Evolutionary conservation across 2,329 filamentous ascomycete genomes (phyloP), one percentile per base, ranked within the genome.

Genomic region (Pyrenochaeta sp.): DNA sequence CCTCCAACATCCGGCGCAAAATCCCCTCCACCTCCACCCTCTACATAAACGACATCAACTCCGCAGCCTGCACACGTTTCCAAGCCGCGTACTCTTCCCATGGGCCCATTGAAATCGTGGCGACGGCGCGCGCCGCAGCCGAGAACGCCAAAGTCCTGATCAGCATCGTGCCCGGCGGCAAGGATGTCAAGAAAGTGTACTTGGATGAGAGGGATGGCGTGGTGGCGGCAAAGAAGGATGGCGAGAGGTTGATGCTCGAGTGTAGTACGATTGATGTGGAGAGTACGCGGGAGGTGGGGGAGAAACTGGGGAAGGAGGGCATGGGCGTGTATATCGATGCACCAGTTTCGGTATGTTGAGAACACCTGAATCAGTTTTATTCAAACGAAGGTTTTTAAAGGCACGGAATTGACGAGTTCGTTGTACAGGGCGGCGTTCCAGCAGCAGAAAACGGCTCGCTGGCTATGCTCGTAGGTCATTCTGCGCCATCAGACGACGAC

Each of bases 231-330:
- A 52, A 13, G 13, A 41, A 39, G 6, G 48, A 66, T 34, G 29
- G 14, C 13, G 44, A 51, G 11, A 52, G 64, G 9, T 43, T 69
- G 7, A 30, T 66, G 40, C 51, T 63, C 14, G 65, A 69, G 30
- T 67, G 62, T 39, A 69, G 65, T 41, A 69, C 65, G 2, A 68
- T 68, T 18, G 63, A 68, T 24, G 57, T 65, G 4, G 49, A 58
- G 9, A 62, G 40, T 9, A 65, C 64, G 3, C 36, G 58, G 22
- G 58, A 60, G 29, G 50, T 68, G 4, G 65, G 63, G 0, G 40
- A 44, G 13, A 49, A 27, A 18, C 18, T 68, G 7, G 44, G 35
- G 11, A 31, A 47, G 6, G 37, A 26, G 1, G 51, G 53, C 0
- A 17, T 48, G 23, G 64, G 63, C 0, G 54, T 38, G 3, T 69